These are phyloP conservation scores for Raphanus raphanistrum DNA, from an alignment of 345 rosid species.

Conservation along the genomic window DNA sequence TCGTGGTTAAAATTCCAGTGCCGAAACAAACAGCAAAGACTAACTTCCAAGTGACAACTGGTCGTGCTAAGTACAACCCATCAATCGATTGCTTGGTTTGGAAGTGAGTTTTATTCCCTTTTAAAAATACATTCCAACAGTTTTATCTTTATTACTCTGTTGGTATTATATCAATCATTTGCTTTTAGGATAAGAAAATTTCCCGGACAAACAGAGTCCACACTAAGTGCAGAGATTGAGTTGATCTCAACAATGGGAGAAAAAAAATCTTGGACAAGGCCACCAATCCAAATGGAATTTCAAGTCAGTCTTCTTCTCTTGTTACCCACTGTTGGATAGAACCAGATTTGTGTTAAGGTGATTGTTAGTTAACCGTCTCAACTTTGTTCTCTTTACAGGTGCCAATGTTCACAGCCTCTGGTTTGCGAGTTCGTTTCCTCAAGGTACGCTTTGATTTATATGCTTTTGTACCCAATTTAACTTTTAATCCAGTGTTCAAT, in stretches of 20 bases:
- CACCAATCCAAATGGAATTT: constrained; percentile 99
- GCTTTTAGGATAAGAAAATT: constrained; percentile 80
- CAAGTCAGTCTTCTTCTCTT: constrained; percentile 55
- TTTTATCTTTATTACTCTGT: neutral
- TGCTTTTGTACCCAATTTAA: neutral
- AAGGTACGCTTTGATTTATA: constrained; percentile 51
- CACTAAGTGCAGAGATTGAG: constrained; percentile 95
- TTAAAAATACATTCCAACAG: too few species aligned
- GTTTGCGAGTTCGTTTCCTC: constrained; percentile 93
- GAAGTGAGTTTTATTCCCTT: constrained; percentile 70
- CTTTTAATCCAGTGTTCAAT: neutral
- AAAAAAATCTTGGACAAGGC: constrained; percentile 94
- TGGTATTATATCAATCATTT: neutral
- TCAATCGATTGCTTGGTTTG: constrained; percentile 95
- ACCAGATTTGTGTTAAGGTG: neutral
- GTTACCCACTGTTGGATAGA: neutral
- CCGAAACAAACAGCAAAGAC: constrained; percentile 99
- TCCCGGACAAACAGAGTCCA: constrained; percentile 98
- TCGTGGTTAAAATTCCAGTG: constrained; percentile 94
- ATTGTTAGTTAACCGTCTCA: neutral
- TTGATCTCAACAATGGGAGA: constrained; percentile 91
- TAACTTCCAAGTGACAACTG: constrained; percentile 94
- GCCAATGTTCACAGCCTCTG: constrained; percentile 99
- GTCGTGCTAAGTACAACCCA: constrained; percentile 97
- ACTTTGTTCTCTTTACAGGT: constrained; percentile 51